phyloP scores from a whole-genome alignment of 768 basidiomycete genomes.

The Grammothele lineata region DNA sequence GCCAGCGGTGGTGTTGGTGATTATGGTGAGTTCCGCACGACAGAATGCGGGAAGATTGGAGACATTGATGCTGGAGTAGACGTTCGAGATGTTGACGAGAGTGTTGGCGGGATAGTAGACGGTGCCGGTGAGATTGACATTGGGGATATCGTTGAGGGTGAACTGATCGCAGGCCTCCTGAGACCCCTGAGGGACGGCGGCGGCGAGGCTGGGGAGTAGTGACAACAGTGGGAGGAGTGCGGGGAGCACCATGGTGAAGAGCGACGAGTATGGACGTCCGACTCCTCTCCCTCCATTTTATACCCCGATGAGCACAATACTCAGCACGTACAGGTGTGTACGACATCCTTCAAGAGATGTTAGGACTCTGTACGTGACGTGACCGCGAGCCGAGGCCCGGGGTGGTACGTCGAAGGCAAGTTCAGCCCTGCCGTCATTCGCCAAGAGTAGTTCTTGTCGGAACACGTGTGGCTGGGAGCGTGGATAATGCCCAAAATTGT shows the following conservation, averaged over 20 bases:
- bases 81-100: slow-evolving; percentile 19
- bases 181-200: background rate
- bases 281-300: too few relatives aligned
- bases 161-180: slow-evolving; percentile 5
- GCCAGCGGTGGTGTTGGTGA: slow-evolving; percentile 21
- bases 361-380: too few relatives aligned
- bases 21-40: slow-evolving; percentile 22
- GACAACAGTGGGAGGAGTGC: too few relatives aligned
- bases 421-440: too few relatives aligned
- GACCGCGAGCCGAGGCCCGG: too few relatives aligned
- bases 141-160: background rate
- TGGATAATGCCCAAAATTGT: too few relatives aligned
- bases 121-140: slow-evolving; percentile 5
- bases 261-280: slow-evolving; percentile 18
- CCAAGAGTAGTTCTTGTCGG: too few relatives aligned
- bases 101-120: slow-evolving; percentile 15
- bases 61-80: slow-evolving; percentile 18
- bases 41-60: slow-evolving; percentile 21
- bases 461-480: too few relatives aligned
- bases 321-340: too few relatives aligned
- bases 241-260: slow-evolving; percentile 15
- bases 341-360: too few relatives aligned
- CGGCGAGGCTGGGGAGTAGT: slow-evolving; percentile 1
- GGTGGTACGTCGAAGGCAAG: too few relatives aligned
- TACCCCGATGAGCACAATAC: too few relatives aligned